phyloP scores from a whole-genome alignment of 495 filamentous ascomycete species.

The Parathielavia hyrcaniae region DNA sequence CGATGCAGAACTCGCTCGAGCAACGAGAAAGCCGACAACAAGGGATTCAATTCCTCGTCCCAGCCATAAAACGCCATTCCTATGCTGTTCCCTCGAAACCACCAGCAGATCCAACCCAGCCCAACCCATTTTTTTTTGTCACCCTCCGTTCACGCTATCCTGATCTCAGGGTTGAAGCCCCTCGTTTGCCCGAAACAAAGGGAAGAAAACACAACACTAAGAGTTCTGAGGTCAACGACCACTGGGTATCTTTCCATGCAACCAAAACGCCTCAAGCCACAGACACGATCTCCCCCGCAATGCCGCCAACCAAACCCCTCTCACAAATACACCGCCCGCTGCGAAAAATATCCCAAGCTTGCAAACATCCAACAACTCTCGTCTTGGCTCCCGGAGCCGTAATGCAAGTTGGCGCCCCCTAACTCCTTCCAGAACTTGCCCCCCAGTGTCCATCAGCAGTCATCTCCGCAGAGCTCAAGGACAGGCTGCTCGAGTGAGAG shows the following conservation, averaged over 20 bases:
- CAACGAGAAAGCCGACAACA: no score
- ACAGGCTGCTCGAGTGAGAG: not conserved
- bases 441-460: not conserved
- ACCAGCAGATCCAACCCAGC: no score
- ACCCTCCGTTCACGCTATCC: no score
- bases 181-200: not conserved
- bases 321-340: not conserved
- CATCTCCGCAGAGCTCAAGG: not conserved
- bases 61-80: no score
- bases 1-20: no score
- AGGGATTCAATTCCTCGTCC: no score
- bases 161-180: no score
- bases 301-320: not conserved
- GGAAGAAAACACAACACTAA: not conserved
- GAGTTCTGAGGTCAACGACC: not conserved
- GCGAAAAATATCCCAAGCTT: not conserved
- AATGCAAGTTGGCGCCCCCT: conserved; percentile 14
- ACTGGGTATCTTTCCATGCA: conserved; percentile 13
- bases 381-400: no score
- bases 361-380: no score
- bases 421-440: conserved; percentile 18
- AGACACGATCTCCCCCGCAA: not conserved
- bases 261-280: not conserved
- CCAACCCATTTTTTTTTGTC: no score
- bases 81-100: no score